Evolutionary conservation across 2,329 filamentous ascomycete species (phyloP).

Genomic region (Cercospora sojina): DNA sequence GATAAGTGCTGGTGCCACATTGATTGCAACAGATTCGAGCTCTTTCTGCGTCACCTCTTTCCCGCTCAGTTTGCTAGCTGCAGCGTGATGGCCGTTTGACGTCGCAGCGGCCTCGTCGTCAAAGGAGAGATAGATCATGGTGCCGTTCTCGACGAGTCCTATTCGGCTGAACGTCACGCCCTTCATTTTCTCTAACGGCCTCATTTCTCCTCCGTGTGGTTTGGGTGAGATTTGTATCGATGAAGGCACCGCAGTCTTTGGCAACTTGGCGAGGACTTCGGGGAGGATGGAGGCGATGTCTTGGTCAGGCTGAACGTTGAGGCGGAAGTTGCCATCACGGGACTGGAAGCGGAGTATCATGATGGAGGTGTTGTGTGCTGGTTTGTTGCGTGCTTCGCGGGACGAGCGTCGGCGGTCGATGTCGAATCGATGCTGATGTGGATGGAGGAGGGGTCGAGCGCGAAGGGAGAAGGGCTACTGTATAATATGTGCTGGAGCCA

Average conservation of each 20-base stretch:
- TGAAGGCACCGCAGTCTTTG: constrained; percentile 54
- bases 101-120: constrained; percentile 53
- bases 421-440: constrained; percentile 7
- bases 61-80: constrained; percentile 71
- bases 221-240: constrained; percentile 61
- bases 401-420: constrained; percentile 9
- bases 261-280: constrained; percentile 61
- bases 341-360: constrained; percentile 88
- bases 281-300: constrained; percentile 63
- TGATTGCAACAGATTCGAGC: constrained; percentile 62
- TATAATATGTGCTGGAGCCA: constrained; percentile 5
- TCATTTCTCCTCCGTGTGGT: constrained; percentile 59
- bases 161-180: constrained; percentile 58
- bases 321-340: constrained; percentile 87
- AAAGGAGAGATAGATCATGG: constrained; percentile 86
- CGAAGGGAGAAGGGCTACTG: background rate
- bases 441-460: background rate
- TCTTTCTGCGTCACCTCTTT: constrained; percentile 69
- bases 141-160: constrained; percentile 64
- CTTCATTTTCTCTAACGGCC: constrained; percentile 52
- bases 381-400: background rate
- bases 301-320: constrained; percentile 72
- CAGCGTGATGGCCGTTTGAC: constrained; percentile 49
- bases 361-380: constrained; percentile 33
- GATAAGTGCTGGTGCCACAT: constrained; percentile 60